phyloP scores from a whole-genome alignment of 2,329 filamentous ascomycete genomes.

The Thelonectria blattea region DNA sequence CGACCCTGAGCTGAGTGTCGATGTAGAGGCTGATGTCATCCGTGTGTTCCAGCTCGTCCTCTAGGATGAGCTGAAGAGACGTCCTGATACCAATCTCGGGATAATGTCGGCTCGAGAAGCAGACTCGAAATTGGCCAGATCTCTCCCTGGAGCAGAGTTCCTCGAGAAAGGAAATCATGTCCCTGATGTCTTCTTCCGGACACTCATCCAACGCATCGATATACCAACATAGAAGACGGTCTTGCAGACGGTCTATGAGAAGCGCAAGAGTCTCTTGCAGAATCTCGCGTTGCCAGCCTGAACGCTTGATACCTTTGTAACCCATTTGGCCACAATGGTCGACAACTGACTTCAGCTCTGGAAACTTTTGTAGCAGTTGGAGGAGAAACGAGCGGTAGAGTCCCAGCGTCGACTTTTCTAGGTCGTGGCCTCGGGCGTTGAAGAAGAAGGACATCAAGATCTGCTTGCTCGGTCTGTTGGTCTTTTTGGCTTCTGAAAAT shows the following conservation, averaged over 20 bases:
- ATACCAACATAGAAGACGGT: too few relatives aligned
- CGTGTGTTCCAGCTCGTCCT: slow-evolving; percentile 35
- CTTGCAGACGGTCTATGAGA: too few relatives aligned
- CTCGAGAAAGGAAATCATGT: too few relatives aligned
- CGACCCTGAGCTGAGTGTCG: slow-evolving; percentile 13
- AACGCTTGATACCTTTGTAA: background rate
- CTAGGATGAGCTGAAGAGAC: slow-evolving; percentile 36
- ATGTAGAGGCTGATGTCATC: slow-evolving; percentile 37
- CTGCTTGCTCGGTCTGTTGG: slow-evolving; percentile 1
- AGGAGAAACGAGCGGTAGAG: background rate
- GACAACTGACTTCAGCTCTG: background rate
- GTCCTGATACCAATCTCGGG: slow-evolving; percentile 46
- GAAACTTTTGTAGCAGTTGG: background rate
- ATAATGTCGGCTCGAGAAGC: slow-evolving; percentile 55
- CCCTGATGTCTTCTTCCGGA: too few relatives aligned
- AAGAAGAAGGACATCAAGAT: slow-evolving; percentile 56
- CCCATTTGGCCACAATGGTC: background rate
- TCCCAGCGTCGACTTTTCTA: background rate
- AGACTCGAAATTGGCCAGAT: slow-evolving; percentile 41
- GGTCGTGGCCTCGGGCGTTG: slow-evolving; percentile 5
- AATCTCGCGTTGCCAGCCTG: slow-evolving; percentile 39
- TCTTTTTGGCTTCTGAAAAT: slow-evolving; percentile 9
- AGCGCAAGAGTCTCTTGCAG: background rate
- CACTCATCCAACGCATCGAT: too few relatives aligned
- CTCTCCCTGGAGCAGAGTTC: too few relatives aligned